Conservation (phyloP, 805 yeast species). For the Yamadazyma akitaensis region DNA sequence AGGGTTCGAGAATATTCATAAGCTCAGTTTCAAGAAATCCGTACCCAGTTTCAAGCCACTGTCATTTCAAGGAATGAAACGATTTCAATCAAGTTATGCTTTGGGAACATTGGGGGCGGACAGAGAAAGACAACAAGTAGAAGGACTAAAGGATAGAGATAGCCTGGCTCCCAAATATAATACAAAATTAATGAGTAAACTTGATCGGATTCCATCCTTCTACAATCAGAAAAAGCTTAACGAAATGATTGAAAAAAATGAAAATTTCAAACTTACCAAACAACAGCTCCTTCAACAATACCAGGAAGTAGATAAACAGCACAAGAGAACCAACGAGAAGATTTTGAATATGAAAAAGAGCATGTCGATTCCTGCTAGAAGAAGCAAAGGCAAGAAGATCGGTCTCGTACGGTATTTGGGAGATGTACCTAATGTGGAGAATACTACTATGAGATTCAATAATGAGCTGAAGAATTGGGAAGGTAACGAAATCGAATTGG, state of each 20-base stretch:
- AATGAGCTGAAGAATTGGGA: conserved; percentile 55
- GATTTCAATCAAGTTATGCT: conserved; percentile 34
- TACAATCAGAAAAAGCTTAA: conserved; percentile 17
- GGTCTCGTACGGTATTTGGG: conserved; percentile 33
- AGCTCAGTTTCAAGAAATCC: conserved; percentile 12
- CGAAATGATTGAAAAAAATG: conserved; percentile 15
- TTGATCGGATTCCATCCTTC: conserved; percentile 43
- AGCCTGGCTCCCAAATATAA: conserved; percentile 24
- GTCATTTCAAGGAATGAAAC: conserved; percentile 15
- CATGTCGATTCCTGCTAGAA: conserved; percentile 10
- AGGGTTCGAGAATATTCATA: conserved; percentile 28
- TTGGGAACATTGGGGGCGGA: conserved; percentile 11
- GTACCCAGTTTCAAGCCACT: conserved; percentile 14
- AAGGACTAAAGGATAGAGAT: neutral
- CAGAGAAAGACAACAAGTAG: too few relatives aligned
- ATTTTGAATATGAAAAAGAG: conserved; percentile 12
- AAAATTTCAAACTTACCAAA: conserved; percentile 18
- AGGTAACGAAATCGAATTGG: conserved; percentile 59
- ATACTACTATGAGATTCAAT: conserved; percentile 50
- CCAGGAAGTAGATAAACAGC: conserved; percentile 23
- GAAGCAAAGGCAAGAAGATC: conserved; percentile 16
- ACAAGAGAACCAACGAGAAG: conserved; percentile 12
- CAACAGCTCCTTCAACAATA: conserved; percentile 29
- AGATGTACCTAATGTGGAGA: conserved; percentile 16
- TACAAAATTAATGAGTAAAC: conserved; percentile 32